phyloP scores from a whole-genome alignment of 169 alveolate species.

The Sarcocystis neurona region DNA sequence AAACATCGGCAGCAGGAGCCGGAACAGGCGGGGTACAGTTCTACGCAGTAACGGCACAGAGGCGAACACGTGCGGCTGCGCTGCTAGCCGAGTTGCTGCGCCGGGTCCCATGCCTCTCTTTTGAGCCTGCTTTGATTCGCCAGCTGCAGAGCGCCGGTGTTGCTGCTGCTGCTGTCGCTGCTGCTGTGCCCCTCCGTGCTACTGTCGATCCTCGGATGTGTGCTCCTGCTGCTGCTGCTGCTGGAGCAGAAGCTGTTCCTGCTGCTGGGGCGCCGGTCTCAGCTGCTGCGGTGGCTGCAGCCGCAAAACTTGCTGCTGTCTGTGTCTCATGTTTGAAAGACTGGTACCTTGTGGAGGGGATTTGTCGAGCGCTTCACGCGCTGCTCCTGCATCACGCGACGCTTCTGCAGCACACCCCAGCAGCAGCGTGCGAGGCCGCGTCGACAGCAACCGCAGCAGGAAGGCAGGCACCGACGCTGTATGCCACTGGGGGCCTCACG shows the following conservation, averaged over 20 bases:
- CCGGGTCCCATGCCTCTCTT: constrained; percentile 14
- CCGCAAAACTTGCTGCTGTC: background rate
- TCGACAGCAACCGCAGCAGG: constrained; percentile 30
- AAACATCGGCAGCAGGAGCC: background rate
- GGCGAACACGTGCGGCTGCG: constrained; percentile 16
- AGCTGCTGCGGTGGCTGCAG: background rate
- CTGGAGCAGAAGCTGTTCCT: background rate
- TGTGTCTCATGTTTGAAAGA: background rate
- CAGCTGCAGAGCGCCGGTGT: background rate
- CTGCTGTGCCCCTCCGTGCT: background rate
- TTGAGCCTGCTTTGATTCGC: too few species aligned
- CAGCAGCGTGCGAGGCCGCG: background rate
- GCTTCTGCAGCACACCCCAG: constrained; percentile 18
- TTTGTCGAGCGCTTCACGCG: constrained; percentile 3
- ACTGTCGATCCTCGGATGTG: background rate
- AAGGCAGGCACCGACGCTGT: background rate
- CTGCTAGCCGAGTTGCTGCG: constrained; percentile 29
- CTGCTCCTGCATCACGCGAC: background rate
- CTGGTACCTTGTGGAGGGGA: constrained; percentile 34
- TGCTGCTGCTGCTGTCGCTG: background rate
- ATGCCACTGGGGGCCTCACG: background rate
- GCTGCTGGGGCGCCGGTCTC: background rate
- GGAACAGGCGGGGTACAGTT: background rate
- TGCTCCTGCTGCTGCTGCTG: background rate
- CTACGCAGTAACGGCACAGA: constrained; percentile 6